phyloP scores from a whole-genome alignment of 495 filamentous ascomycete species.

The Pyrenula aspistea region DNA sequence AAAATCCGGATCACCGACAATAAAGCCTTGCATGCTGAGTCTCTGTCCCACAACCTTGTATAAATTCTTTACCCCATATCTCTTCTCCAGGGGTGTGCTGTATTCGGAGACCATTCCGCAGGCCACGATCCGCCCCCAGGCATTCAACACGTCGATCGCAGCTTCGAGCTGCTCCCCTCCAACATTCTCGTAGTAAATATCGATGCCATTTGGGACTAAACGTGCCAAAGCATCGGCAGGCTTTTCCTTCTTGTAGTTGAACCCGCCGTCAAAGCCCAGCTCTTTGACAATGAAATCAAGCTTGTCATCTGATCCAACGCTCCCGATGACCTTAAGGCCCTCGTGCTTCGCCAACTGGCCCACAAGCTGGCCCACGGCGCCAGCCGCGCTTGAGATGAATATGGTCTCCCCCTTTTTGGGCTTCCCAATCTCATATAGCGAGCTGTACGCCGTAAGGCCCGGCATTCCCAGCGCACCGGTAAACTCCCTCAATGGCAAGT shows the following conservation, averaged over 20 bases:
- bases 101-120: slow-evolving; percentile 72
- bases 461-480: slow-evolving; percentile 71
- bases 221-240: slow-evolving; percentile 56
- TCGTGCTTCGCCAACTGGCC: slow-evolving; percentile 74
- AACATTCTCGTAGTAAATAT: slow-evolving; percentile 96
- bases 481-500: slow-evolving; percentile 38
- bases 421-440: slow-evolving; percentile 59
- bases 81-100: slow-evolving; percentile 45
- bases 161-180: slow-evolving; percentile 82
- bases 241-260: slow-evolving; percentile 70
- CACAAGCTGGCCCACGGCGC: slow-evolving; percentile 67
- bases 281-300: slow-evolving; percentile 53
- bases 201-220: slow-evolving; percentile 70
- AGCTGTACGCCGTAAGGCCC: slow-evolving; percentile 62
- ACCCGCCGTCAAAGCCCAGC: slow-evolving; percentile 56
- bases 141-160: slow-evolving; percentile 55
- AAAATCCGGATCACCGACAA: slow-evolving; percentile 55
- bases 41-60: slow-evolving; percentile 39
- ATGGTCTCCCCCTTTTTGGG: slow-evolving; percentile 77
- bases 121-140: slow-evolving; percentile 56
- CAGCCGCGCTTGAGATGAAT: slow-evolving; percentile 61
- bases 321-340: slow-evolving; percentile 74
- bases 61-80: slow-evolving; percentile 61
- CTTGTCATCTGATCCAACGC: slow-evolving; percentile 58
- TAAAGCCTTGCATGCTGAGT: slow-evolving; percentile 63